Percentiles rank a stretch among this genome's conserved stretches.
Conservation (phyloP, 441 rosid species). For the Populus hybrid region DNA sequence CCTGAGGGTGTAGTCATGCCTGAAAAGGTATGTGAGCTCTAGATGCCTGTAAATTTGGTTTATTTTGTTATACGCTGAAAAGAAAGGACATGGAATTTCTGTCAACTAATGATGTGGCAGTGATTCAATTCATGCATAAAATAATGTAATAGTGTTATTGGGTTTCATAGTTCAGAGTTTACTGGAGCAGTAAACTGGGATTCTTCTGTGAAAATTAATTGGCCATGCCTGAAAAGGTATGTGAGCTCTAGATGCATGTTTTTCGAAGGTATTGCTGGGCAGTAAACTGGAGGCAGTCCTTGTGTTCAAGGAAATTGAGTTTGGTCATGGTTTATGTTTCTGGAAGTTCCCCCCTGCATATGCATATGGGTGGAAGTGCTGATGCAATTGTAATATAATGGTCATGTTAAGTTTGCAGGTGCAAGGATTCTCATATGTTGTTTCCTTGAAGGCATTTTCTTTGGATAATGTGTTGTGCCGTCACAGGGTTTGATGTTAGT, state of each 20-base stretch:
- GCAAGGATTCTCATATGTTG: not conserved
- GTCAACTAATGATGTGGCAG: not conserved
- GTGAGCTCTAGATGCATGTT: constrained; percentile 5
- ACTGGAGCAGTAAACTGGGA: not conserved
- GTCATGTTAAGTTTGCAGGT: too few relatives aligned
- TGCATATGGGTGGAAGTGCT: too few relatives aligned
- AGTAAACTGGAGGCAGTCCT: not conserved
- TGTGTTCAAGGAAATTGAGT: not conserved
- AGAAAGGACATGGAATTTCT: not conserved
- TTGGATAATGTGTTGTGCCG: not conserved
- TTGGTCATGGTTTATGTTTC: not conserved
- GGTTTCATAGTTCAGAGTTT: not conserved
- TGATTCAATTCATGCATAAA: not conserved
- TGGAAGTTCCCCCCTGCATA: not conserved
- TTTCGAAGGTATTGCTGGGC: not conserved
- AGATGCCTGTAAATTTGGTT: constrained; percentile 1
- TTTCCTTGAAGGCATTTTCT: not conserved
- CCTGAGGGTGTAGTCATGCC: constrained; percentile 70
- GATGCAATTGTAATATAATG: too few relatives aligned
- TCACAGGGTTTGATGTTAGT: not conserved
- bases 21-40: constrained; percentile 52
- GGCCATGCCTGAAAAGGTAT: constrained; percentile 67
- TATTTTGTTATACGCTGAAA: constrained; percentile 3
- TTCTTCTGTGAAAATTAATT: constrained; percentile 11
- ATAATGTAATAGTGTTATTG: not conserved